A percentile compares a stretch with the other conserved stretches of the same genome.
These are phyloP conservation scores for Orbilia javanica DNA, from an alignment of 2,329 filamentous ascomycete genomes.

Conservation along the genomic window DNA sequence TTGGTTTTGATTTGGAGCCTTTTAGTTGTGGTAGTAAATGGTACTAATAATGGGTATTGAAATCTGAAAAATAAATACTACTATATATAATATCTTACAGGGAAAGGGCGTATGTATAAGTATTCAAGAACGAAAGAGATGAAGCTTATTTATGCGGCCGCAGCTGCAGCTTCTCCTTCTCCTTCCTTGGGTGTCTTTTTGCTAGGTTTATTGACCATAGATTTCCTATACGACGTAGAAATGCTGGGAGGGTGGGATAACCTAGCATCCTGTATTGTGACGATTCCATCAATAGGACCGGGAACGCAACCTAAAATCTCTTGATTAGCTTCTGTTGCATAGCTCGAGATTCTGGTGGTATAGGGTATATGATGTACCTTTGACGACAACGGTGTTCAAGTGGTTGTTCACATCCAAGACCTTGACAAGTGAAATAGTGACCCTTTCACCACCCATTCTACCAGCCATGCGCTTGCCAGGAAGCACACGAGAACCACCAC, in stretches of 20 bases:
- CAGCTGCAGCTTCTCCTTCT: conserved; percentile 2
- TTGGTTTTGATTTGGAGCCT: background rate
- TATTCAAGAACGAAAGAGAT: background rate
- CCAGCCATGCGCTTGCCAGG: conserved; percentile 99
- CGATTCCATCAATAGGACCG: conserved; percentile 86
- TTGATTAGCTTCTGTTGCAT: background rate
- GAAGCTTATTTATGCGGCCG: conserved; percentile 16
- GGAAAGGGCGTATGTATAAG: conserved; percentile 1
- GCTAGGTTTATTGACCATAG: conserved; percentile 24
- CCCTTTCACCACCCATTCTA: conserved; percentile 88
- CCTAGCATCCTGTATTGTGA: conserved; percentile 84
- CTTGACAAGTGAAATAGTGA: conserved; percentile 91
- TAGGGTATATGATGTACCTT: conserved; percentile 70
- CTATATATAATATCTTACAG: conserved; percentile 38
- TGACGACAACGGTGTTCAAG: conserved; percentile 88
- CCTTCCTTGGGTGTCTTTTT: conserved; percentile 7
- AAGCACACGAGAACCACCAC: conserved; percentile 88
- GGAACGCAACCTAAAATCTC: conserved; percentile 75
- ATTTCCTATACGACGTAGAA: conserved; percentile 38
- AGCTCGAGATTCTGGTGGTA: background rate
- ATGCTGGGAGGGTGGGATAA: conserved; percentile 46
- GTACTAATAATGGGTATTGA: conserved; percentile 25
- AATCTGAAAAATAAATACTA: background rate
- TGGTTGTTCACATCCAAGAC: conserved; percentile 88
- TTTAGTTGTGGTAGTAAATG: background rate